These are phyloP conservation scores for Anisogramma anomala DNA, from an alignment of 2,329 filamentous ascomycete genomes.

Conservation along the genomic window DNA sequence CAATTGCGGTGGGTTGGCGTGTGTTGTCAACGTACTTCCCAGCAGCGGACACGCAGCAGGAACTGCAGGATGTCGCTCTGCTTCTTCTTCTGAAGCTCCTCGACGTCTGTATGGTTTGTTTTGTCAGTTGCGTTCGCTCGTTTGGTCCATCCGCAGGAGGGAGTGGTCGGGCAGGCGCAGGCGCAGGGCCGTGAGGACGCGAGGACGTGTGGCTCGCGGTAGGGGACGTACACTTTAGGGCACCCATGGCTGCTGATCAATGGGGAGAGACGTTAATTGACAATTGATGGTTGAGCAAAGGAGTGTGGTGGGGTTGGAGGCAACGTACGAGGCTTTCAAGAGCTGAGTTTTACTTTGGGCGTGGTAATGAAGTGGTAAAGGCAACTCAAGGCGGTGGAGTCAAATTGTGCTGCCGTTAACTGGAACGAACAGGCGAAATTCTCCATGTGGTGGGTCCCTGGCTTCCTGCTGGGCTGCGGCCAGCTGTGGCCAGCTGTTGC, in stretches of 20 bases:
- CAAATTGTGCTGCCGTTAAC: too few relatives aligned
- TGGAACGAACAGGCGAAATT: constrained; percentile 1
- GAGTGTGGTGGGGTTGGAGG: not conserved
- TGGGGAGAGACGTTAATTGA: constrained; percentile 17
- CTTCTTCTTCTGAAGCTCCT: constrained; percentile 99
- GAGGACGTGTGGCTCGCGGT: not conserved
- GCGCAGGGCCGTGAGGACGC: too few relatives aligned
- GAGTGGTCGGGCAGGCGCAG: constrained; percentile 4
- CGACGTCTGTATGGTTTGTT: constrained; percentile 49
- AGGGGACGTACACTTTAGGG: constrained; percentile 62
- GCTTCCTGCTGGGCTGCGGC: too few relatives aligned
- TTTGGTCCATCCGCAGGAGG: not conserved
- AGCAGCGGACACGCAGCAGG: constrained; percentile 99
- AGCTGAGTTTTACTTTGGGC: constrained; percentile 12
- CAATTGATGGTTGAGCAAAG: constrained; percentile 1
- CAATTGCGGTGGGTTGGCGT: constrained; percentile 22
- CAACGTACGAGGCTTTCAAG: constrained; percentile 10
- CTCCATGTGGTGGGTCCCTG: constrained; percentile 8
- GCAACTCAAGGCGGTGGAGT: too few relatives aligned
- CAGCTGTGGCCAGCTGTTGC: too few relatives aligned
- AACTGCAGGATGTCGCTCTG: constrained; percentile 99
- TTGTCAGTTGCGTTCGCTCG: constrained; percentile 8
- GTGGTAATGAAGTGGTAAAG: constrained; percentile 1
- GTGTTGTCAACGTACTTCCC: constrained; percentile 72
- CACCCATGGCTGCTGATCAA: constrained; percentile 73